Conservation (phyloP, 495 filamentous ascomycete genomes). For the Xylaria flabelliformis region DNA sequence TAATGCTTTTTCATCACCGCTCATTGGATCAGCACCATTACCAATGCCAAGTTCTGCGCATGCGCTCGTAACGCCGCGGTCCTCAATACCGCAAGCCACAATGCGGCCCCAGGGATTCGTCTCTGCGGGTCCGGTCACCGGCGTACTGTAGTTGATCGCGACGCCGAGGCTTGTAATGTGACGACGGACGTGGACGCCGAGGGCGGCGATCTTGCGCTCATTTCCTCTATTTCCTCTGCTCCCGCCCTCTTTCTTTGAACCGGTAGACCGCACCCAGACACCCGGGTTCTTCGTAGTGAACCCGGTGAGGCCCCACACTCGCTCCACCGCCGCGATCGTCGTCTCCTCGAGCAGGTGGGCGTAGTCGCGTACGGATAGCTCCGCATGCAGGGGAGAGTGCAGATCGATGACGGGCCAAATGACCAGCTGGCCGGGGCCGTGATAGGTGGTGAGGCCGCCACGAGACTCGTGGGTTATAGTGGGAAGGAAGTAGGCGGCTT, state of each 20-base stretch:
- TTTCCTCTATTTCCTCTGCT: constrained; percentile 9
- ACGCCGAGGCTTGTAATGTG: constrained; percentile 88
- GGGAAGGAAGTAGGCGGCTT: constrained; percentile 47
- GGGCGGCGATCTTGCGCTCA: constrained; percentile 78
- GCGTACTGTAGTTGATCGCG: constrained; percentile 78
- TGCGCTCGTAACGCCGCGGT: constrained; percentile 76
- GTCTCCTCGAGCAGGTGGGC: constrained; percentile 77
- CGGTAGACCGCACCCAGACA: constrained; percentile 69
- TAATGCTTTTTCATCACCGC: background rate
- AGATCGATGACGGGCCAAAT: constrained; percentile 89
- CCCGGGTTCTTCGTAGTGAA: constrained; percentile 79
- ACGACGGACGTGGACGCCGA: constrained; percentile 86
- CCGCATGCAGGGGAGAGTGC: constrained; percentile 41
- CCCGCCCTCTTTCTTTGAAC: constrained; percentile 3
- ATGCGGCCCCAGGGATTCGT: constrained; percentile 65
- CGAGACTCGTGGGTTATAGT: constrained; percentile 73
- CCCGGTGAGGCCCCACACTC: constrained; percentile 60
- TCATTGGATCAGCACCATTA: background rate
- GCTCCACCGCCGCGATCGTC: constrained; percentile 66
- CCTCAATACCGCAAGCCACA: constrained; percentile 84
- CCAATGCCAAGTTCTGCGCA: constrained; percentile 33
- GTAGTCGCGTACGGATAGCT: constrained; percentile 66
- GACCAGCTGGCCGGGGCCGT: constrained; percentile 91
- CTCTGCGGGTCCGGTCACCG: constrained; percentile 30
- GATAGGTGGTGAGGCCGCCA: constrained; percentile 93